phyloP scores from a whole-genome alignment of 208 protist species.

The Acanthamoeba comandoni region DNA sequence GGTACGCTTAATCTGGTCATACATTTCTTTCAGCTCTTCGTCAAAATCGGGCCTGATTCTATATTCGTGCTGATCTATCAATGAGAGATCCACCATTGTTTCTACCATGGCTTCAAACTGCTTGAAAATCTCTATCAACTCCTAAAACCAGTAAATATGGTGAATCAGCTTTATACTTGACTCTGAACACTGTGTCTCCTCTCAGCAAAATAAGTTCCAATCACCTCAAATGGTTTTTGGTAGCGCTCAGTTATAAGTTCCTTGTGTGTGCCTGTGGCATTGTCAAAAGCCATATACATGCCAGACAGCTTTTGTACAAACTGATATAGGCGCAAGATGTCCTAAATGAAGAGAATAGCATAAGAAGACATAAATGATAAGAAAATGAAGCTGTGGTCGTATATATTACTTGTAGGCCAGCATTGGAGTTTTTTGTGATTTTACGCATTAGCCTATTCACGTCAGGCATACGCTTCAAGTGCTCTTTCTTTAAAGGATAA shows the following conservation, averaged over 20 bases:
- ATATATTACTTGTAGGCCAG: conserved; percentile 19
- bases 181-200: neutral
- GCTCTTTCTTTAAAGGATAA: conserved; percentile 84
- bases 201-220: neutral
- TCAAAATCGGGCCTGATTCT: conserved; percentile 95
- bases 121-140: conserved; percentile 88
- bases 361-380: neutral
- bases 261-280: conserved; percentile 86
- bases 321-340: conserved; percentile 91
- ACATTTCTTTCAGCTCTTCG: conserved; percentile 92
- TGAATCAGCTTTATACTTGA: neutral
- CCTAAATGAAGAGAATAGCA: conserved; percentile 78
- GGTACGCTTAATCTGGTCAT: conserved; percentile 88
- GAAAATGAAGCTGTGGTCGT: neutral
- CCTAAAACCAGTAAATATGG: conserved; percentile 19
- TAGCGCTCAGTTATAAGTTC: conserved; percentile 89
- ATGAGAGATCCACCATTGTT: conserved; percentile 79
- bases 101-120: conserved; percentile 78
- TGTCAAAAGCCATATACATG: conserved; percentile 88
- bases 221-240: conserved; percentile 78
- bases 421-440: conserved; percentile 68
- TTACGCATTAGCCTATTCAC: conserved; percentile 91
- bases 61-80: conserved; percentile 82
- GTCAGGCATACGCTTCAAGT: conserved; percentile 93
- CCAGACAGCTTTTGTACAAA: conserved; percentile 90